phyloP scores from a whole-genome alignment of 805 yeast species.

The Ogataea minuta region DNA sequence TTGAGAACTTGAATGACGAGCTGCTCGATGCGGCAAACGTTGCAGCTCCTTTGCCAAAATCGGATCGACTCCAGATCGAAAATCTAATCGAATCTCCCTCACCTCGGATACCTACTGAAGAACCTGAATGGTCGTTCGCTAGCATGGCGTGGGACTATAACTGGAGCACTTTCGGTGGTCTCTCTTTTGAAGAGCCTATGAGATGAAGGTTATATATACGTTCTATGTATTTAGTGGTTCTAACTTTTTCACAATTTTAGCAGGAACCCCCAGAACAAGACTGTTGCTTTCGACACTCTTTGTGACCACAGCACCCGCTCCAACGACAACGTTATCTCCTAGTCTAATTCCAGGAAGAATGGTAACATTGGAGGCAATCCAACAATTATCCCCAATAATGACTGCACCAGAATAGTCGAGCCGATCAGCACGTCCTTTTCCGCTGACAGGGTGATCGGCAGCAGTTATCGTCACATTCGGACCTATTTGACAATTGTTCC shows the following conservation, averaged over 20 bases:
- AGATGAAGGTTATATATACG: too few species aligned
- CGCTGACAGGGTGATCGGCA: conserved; percentile 64
- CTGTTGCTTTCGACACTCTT: conserved; percentile 52
- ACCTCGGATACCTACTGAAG: conserved; percentile 4
- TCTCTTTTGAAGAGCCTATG: conserved; percentile 1
- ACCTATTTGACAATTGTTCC: conserved; percentile 58
- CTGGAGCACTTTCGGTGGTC: conserved; percentile 9
- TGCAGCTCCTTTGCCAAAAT: conserved; percentile 16
- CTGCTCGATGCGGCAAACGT: conserved; percentile 20
- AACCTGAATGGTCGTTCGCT: conserved; percentile 5
- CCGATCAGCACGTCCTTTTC: conserved; percentile 40
- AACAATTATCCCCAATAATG: conserved; percentile 59
- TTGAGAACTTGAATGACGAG: conserved; percentile 21
- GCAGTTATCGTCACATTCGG: conserved; percentile 61
- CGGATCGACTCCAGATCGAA: conserved; percentile 13
- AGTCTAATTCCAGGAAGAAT: conserved; percentile 66
- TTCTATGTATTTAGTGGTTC: not conserved
- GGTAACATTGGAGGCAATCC: conserved; percentile 59
- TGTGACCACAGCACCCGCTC: conserved; percentile 67
- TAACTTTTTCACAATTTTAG: conserved; percentile 11
- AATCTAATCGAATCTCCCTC: conserved; percentile 8
- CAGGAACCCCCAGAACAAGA: conserved; percentile 63
- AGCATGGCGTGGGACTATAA: conserved; percentile 12
- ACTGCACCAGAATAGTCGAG: conserved; percentile 58
- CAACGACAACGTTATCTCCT: conserved; percentile 61